Conservation (phyloP, 352 stramenopile genomes). For the Stramenopiles sp. region DNA sequence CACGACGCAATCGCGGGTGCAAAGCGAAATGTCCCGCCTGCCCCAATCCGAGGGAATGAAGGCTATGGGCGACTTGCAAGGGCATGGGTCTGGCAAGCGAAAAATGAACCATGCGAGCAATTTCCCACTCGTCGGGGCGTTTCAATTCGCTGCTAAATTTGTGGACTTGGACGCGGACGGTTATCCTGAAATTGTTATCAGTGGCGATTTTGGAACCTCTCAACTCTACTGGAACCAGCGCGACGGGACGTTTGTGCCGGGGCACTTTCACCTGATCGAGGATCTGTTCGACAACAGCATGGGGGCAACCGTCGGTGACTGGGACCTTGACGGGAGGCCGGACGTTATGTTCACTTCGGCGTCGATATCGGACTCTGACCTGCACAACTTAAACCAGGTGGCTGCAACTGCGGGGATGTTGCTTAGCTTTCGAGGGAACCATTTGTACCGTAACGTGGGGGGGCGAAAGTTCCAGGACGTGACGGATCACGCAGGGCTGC, state of each 20-base stretch:
- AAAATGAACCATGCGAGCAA: neutral
- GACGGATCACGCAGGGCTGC: too few relatives aligned
- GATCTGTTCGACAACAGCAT: constrained; percentile 5
- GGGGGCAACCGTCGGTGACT: constrained; percentile 7
- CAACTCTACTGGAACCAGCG: neutral
- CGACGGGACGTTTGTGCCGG: neutral
- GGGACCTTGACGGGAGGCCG: neutral
- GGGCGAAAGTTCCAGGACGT: too few relatives aligned
- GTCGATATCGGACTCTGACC: too few relatives aligned
- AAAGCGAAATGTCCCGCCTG: neutral
- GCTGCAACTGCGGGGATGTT: too few relatives aligned
- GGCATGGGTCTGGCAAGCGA: neutral
- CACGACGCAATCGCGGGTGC: neutral
- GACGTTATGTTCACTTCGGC: too few relatives aligned
- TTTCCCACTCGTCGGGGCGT: neutral
- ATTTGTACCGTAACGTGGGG: too few relatives aligned
- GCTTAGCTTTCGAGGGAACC: too few relatives aligned
- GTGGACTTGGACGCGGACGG: neutral
- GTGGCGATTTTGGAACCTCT: constrained; percentile 3
- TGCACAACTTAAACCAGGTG: too few relatives aligned
- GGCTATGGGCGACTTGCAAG: too few relatives aligned
- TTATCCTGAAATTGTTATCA: neutral
- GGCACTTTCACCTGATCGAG: neutral
- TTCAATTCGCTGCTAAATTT: constrained; percentile 10
- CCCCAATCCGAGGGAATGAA: neutral